A percentile compares a stretch with the other conserved stretches of the same genome.
These are phyloP conservation scores for Ophiostoma ulmi DNA, from an alignment of 2,329 filamentous ascomycete genomes.

Conservation along the genomic window DNA sequence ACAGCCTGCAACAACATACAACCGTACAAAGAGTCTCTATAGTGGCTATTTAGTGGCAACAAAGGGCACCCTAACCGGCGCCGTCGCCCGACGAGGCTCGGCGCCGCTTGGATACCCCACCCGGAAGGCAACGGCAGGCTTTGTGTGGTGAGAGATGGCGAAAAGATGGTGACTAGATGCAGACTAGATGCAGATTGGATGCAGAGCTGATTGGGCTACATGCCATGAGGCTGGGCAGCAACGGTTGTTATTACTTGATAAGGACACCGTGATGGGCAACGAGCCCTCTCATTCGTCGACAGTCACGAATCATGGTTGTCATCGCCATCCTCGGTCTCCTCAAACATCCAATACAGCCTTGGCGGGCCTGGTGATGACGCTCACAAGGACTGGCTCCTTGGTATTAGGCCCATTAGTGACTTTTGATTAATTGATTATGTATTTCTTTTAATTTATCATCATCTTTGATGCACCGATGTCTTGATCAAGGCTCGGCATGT, in stretches of 20 bases:
- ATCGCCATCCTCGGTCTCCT: neutral
- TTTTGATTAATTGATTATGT: neutral
- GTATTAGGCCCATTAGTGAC: neutral
- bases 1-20: neutral
- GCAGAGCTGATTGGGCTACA: neutral
- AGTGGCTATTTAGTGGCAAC: neutral
- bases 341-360: constrained; percentile 10
- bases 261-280: neutral
- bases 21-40: neutral
- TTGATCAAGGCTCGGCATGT: constrained; percentile 7
- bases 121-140: constrained; percentile 2
- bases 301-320: neutral
- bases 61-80: constrained; percentile 6
- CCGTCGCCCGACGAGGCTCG: constrained; percentile 18
- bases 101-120: constrained; percentile 17
- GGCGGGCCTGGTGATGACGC: constrained; percentile 13
- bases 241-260: neutral
- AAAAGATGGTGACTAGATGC: neutral
- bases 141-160: neutral
- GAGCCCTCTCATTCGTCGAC: neutral
- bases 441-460: neutral
- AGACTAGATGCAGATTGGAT: neutral
- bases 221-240: constrained; percentile 8
- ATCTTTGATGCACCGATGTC: neutral
- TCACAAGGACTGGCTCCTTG: constrained; percentile 10